Percentiles rank a stretch among this genome's conserved stretches.
Conservation (phyloP, 2,329 filamentous ascomycete genomes). For the Sporothrix curviconia region DNA sequence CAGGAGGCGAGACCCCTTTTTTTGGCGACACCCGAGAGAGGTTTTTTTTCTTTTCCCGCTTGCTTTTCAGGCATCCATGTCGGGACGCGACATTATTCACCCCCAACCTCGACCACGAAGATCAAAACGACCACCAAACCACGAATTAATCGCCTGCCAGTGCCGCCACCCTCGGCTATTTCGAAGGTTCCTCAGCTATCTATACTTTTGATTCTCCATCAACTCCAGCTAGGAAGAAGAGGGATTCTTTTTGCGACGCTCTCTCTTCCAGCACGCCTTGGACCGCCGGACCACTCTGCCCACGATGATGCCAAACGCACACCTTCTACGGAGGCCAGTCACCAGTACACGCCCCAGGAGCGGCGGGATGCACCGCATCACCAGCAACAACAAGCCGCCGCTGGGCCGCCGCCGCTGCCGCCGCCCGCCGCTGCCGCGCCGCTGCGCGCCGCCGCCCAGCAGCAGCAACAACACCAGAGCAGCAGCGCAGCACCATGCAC, state of each 20-base stretch:
- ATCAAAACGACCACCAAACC: neutral
- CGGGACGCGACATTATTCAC: too few species aligned
- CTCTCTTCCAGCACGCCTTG: neutral
- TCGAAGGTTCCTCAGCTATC: too few species aligned
- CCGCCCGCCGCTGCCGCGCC: too few species aligned
- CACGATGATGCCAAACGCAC: slow-evolving; percentile 55
- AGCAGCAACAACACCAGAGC: slow-evolving; percentile 51
- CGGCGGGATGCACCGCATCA: slow-evolving; percentile 62
- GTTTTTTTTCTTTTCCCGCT: too few species aligned
- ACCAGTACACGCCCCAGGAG: slow-evolving; percentile 59
- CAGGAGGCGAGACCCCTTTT: too few species aligned
- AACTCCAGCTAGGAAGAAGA: neutral
- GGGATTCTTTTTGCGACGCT: neutral
- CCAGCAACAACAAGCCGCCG: slow-evolving; percentile 64
- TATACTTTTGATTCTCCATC: too few species aligned
- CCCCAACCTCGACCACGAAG: neutral
- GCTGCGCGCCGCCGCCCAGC: slow-evolving; percentile 28
- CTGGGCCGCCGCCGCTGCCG: slow-evolving; percentile 12
- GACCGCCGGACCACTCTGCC: neutral
- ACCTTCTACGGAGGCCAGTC: slow-evolving; percentile 62
- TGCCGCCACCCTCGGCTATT: too few species aligned
- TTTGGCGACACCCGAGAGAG: too few species aligned
- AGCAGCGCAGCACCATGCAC: slow-evolving; percentile 41
- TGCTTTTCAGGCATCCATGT: too few species aligned
- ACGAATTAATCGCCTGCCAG: too few species aligned